Evolutionary conservation across 805 yeast species (phyloP).

Genomic region (Schizosaccharomyces cryophilus): DNA sequence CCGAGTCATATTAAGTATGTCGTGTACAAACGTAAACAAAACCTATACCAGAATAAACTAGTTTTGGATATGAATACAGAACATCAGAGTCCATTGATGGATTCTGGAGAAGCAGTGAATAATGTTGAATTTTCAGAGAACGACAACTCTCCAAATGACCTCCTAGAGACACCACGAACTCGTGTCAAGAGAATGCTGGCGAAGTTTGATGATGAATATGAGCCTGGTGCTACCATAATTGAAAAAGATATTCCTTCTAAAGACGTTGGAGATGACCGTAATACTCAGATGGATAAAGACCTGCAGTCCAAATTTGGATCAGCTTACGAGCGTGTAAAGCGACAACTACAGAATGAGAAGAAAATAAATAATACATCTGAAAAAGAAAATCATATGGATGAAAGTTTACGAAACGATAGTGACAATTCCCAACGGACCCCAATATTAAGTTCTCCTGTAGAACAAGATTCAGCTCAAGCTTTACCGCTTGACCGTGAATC

Average conservation of each 20-base stretch:
- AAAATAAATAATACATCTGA: too few species aligned
- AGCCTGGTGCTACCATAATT: not conserved
- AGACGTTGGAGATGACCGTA: too few species aligned
- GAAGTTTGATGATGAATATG: not conserved
- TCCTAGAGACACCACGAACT: not conserved
- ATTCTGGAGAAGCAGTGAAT: too few species aligned
- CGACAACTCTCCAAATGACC: not conserved
- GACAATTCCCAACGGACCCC: too few species aligned
- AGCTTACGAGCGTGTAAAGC: not conserved
- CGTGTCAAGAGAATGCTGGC: not conserved
- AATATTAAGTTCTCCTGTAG: not conserved
- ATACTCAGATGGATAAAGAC: not conserved
- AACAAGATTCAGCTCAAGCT: not conserved
- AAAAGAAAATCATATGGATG: too few species aligned
- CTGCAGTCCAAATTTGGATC: not conserved
- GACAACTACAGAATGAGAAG: not conserved
- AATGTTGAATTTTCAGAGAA: too few species aligned
- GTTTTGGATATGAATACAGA: too few species aligned
- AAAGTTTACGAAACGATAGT: too few species aligned
- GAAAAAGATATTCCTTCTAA: not conserved
- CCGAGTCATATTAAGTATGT: too few species aligned
- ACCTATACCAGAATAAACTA: too few species aligned
- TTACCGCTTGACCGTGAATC: not conserved
- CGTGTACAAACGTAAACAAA: too few species aligned
- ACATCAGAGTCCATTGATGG: too few species aligned